Base-by-base conservation (phyloP, 352 stramenopile genomes). In the Pythium rhizo-oryzae region DNA sequence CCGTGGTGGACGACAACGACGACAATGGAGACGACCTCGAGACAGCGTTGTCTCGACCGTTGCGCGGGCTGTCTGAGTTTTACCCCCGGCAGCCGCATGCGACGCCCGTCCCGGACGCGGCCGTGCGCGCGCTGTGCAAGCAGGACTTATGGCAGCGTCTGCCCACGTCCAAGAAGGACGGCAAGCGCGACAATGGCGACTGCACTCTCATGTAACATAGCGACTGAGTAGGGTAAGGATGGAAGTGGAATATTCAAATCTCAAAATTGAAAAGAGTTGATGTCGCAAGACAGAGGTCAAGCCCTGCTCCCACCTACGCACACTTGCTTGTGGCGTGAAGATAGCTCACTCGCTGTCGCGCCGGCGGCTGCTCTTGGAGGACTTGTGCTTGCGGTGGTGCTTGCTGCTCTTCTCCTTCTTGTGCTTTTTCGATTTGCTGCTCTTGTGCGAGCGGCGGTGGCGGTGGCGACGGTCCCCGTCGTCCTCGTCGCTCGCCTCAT, bases 341-440 rank as follows among this genome's bases (percentile, higher is more conserved):
- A 21, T 73, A 64, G 19, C 23, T 58, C 33, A 65, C 37, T 43
- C 37, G 47, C 78, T 59, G 39, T 63, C 39, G 19, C 59, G 58
- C n/a, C 78, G 76, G 47, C 78, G 75, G 47, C 53, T 67, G 43
- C 54, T 75, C 54, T 77, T 72, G n/a, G 59, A 59, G 24, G 59
- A 62, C 21, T 71, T 64, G 50, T 77, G 37, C 37, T 43, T 43
- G 37, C 37, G 37, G 37, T 43, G 37, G 37, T 9, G 65, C 44
- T 82, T 83, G 67, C 68, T 81, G 2, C 78, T 71, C 55, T 79
- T 79, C 21, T 86, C 69, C 25, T 85, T 86, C 65, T 74, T 84
- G 62, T 78, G 64, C 49, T 78, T 79, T 52, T 87, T 78, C 1
- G 66, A 80, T 15, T 73, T 84, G 60, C 72, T 77, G 51, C 64